A percentile compares a stretch with the other conserved stretches of the same genome.
Evolutionary conservation across 345 rosid genomes (phyloP).

Genomic region (Eucalyptus marginata): DNA sequence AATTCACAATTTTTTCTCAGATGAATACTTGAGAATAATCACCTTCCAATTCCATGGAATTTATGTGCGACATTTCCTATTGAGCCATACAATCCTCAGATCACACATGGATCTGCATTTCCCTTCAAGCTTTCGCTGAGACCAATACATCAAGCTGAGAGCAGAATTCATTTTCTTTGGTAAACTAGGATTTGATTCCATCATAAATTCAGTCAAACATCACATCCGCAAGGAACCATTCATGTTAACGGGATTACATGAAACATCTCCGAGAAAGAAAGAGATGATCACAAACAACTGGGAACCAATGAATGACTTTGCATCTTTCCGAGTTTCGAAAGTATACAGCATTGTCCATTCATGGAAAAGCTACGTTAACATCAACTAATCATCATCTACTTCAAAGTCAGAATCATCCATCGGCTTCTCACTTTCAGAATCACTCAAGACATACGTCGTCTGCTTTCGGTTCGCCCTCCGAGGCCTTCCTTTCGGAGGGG

Average conservation of each 20-base stretch:
- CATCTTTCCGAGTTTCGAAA: neutral
- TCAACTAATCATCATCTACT: slow-evolving; percentile 18
- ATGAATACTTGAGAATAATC: neutral
- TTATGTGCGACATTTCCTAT: neutral
- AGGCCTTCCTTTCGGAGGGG: slow-evolving; percentile 44
- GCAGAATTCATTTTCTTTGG: neutral
- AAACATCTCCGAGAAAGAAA: neutral
- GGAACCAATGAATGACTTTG: accelerated
- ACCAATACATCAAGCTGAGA: neutral
- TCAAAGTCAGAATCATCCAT: slow-evolving; percentile 47
- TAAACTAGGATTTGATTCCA: neutral
- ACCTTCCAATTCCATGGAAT: too few species aligned
- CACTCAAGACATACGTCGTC: slow-evolving; percentile 54
- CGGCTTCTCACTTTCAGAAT: slow-evolving; percentile 44
- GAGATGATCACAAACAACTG: neutral
- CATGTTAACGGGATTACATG: neutral
- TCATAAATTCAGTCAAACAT: neutral
- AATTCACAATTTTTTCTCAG: neutral
- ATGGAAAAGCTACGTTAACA: neutral
- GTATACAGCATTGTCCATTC: neutral
- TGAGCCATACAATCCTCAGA: neutral
- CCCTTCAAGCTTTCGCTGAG: neutral
- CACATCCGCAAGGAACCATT: neutral
- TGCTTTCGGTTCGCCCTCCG: slow-evolving; percentile 33
- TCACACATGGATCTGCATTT: neutral